Evolutionary conservation across 2,329 filamentous ascomycete genomes (phyloP).

Genomic region (Alternaria solani): DNA sequence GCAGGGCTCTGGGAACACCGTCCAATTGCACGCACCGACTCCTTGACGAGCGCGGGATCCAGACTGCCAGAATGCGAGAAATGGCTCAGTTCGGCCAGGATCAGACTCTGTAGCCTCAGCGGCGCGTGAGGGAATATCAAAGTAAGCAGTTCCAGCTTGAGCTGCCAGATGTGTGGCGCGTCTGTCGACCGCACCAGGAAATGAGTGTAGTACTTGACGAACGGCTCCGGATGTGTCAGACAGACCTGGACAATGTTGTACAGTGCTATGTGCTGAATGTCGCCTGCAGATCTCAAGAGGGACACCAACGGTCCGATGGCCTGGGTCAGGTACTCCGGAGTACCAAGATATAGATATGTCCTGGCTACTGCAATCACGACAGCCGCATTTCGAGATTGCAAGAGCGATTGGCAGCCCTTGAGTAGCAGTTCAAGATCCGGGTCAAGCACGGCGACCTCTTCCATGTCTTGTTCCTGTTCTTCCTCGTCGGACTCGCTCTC

Average conservation of each 20-base stretch:
- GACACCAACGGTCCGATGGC: conserved; percentile 87
- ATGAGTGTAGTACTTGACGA: conserved; percentile 86
- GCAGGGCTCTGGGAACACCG: conserved; percentile 78
- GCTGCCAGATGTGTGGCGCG: conserved; percentile 80
- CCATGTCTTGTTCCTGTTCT: conserved; percentile 57
- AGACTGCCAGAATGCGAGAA: conserved; percentile 88
- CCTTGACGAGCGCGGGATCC: conserved; percentile 80
- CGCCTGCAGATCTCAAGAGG: conserved; percentile 81
- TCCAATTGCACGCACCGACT: conserved; percentile 91
- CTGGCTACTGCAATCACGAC: conserved; percentile 88
- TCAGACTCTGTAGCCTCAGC: conserved; percentile 78
- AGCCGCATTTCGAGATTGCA: conserved; percentile 91
- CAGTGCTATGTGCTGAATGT: conserved; percentile 88
- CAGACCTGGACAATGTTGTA: conserved; percentile 97
- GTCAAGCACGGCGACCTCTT: conserved; percentile 71
- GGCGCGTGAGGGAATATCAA: conserved; percentile 87
- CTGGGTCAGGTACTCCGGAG: conserved; percentile 74
- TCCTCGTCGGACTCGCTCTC: conserved; percentile 52
- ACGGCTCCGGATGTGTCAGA: conserved; percentile 76
- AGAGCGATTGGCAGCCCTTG: conserved; percentile 79
- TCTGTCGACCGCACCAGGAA: conserved; percentile 87
- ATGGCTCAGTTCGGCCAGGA: conserved; percentile 92
- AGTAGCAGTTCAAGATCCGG: conserved; percentile 84
- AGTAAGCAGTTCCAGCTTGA: conserved; percentile 91
- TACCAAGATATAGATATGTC: conserved; percentile 85